Evolutionary conservation across 345 rosid genomes (phyloP).

Genomic region (Erodium maritimum): DNA sequence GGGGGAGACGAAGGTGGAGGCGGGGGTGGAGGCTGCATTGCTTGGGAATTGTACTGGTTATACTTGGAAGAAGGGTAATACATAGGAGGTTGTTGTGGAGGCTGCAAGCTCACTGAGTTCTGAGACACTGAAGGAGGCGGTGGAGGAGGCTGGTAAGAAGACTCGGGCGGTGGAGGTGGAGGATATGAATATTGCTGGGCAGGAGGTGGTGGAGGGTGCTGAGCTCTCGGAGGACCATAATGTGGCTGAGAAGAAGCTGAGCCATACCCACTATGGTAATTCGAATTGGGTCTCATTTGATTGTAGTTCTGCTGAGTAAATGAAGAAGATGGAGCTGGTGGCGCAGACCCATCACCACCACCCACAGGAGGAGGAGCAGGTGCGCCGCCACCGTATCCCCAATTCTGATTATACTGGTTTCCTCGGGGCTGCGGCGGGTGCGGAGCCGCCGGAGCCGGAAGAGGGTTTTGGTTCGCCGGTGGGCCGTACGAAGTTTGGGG

Average conservation of each 20-base stretch:
- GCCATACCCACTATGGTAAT: slow-evolving; percentile 15
- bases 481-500: slow-evolving; percentile 31
- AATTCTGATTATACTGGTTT: slow-evolving; percentile 23
- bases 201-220: slow-evolving; percentile 56
- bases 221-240: slow-evolving; percentile 49
- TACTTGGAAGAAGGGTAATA: too few species aligned
- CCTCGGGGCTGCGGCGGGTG: slow-evolving; percentile 24
- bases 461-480: slow-evolving; percentile 17
- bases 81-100: slow-evolving; percentile 25
- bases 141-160: slow-evolving; percentile 16
- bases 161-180: slow-evolving; percentile 6
- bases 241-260: slow-evolving; percentile 25
- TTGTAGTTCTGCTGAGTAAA: slow-evolving; percentile 4
- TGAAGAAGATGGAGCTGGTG: slow-evolving; percentile 13
- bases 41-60: too few species aligned
- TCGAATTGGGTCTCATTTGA: slow-evolving; percentile 17
- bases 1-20: slow-evolving; percentile 53
- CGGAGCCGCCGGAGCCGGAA: slow-evolving; percentile 21
- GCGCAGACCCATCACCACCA: slow-evolving; percentile 12
- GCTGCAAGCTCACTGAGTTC: slow-evolving; percentile 9
- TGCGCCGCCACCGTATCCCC: slow-evolving; percentile 16
- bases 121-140: slow-evolving; percentile 48
- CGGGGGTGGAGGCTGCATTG: slow-evolving; percentile 9
- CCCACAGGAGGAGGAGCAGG: slow-evolving; percentile 13
- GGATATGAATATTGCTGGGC: slow-evolving; percentile 49